Evolutionary conservation across 768 basidiomycete genomes (phyloP).

Genomic region (Lactifluus piperatus): DNA sequence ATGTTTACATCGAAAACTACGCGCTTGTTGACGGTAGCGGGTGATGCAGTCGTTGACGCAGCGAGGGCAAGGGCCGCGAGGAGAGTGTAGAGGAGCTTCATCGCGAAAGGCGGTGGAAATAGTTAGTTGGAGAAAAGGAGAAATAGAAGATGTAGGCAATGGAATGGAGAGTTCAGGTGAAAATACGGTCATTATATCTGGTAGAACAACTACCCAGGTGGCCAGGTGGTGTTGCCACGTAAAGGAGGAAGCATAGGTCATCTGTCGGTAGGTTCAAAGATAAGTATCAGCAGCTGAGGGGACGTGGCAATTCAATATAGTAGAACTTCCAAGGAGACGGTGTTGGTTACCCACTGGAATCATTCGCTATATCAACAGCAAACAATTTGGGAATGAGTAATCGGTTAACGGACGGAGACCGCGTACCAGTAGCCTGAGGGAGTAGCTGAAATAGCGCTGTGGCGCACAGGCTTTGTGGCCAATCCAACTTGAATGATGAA

Average conservation of each 20-base stretch:
- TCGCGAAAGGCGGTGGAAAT: neutral
- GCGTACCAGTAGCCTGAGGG: neutral
- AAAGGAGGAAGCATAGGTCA: no score
- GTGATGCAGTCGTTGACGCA: conserved; percentile 1
- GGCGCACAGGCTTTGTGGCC: neutral
- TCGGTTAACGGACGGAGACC: neutral
- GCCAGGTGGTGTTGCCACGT: neutral
- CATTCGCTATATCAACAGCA: neutral
- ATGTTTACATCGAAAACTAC: neutral
- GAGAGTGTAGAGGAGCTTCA: conserved; percentile 13
- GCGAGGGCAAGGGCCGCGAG: conserved; percentile 1
- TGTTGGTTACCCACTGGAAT: neutral
- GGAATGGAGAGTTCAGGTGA: neutral
- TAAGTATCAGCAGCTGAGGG: neutral
- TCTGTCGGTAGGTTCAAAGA: neutral
- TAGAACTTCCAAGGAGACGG: neutral
- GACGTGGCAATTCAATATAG: neutral
- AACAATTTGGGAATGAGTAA: neutral
- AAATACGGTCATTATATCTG: neutral
- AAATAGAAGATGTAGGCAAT: neutral
- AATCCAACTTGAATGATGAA: neutral
- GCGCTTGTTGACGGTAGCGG: neutral
- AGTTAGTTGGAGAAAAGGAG: neutral
- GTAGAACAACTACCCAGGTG: neutral
- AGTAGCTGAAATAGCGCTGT: neutral